These are phyloP conservation scores for Pyrus betulifolia DNA, from an alignment of 306 rosid species.

Conservation along the genomic window DNA sequence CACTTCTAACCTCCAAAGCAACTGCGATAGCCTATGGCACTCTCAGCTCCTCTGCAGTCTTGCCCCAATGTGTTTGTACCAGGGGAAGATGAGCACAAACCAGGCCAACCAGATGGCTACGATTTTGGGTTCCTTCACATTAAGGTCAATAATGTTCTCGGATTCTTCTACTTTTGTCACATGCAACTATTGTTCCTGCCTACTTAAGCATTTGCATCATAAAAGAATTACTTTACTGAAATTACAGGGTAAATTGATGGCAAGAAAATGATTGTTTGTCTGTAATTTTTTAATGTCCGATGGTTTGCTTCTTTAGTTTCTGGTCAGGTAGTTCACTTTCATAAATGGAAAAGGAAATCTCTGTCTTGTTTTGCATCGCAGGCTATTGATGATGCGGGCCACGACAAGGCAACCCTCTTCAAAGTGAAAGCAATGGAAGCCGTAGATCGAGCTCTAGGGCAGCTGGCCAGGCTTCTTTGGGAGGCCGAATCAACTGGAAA, in stretches of 20 bases:
- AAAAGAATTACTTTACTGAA: not conserved
- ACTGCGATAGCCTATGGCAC: constrained; percentile 82
- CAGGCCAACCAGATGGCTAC: constrained; percentile 83
- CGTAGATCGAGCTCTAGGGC: constrained; percentile 78
- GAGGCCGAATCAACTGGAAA: constrained; percentile 61
- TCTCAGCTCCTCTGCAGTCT: constrained; percentile 67
- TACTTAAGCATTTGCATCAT: not conserved
- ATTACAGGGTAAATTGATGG: not conserved
- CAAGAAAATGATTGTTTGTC: not conserved
- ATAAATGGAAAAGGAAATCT: not conserved
- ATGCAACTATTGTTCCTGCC: constrained; percentile 4
- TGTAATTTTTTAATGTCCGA: not conserved
- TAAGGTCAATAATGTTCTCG: constrained; percentile 43
- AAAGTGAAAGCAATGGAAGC: constrained; percentile 85
- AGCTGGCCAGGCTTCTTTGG: constrained; percentile 84
- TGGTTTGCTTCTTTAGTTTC: not conserved
- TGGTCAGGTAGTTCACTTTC: not conserved
- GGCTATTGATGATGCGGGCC: constrained; percentile 99
- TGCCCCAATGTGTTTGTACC: constrained; percentile 77
- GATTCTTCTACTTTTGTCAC: not conserved
- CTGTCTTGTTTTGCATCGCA: constrained; percentile 28
- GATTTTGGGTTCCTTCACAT: constrained; percentile 96
- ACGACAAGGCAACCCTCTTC: constrained; percentile 76
- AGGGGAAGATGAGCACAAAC: constrained; percentile 75
- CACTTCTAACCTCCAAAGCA: constrained; percentile 79